Conservation (phyloP, 139 green algal genomes). For the Volvox africanus region DNA sequence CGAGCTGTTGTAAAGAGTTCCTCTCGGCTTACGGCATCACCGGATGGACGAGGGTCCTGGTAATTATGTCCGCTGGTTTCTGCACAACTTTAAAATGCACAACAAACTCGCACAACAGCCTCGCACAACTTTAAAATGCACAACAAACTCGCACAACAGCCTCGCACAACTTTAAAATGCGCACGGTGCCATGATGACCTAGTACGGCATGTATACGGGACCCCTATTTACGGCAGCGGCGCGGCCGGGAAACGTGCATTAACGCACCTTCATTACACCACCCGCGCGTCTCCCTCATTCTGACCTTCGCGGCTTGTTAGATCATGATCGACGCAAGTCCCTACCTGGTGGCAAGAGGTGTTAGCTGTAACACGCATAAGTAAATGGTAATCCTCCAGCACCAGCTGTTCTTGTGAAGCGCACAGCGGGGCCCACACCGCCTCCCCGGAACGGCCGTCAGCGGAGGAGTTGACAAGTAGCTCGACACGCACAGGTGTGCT, state of each 20-base stretch:
- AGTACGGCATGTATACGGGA: not conserved
- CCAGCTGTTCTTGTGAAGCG: not conserved
- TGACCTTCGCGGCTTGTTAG: not conserved
- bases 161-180: not conserved
- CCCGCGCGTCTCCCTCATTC: no score
- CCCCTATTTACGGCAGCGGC: not conserved
- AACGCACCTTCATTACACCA: not conserved
- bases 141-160: no score
- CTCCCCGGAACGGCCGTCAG: not conserved
- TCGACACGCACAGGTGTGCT: not conserved
- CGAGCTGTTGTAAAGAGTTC: no score
- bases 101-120: no score
- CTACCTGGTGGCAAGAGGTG: not conserved
- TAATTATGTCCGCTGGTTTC: no score
- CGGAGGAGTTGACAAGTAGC: not conserved
- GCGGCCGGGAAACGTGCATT: not conserved
- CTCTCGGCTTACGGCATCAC: no score
- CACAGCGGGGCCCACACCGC: not conserved
- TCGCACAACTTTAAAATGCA: no score
- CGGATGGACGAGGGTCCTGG: no score
- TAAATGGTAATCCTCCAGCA: not conserved
- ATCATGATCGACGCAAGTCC: not conserved
- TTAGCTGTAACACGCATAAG: not conserved
- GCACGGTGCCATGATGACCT: not conserved
- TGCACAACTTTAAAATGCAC: no score